Evolutionary conservation across 257 asterid species (phyloP).

Genomic region (Nicotiana knightiana): DNA sequence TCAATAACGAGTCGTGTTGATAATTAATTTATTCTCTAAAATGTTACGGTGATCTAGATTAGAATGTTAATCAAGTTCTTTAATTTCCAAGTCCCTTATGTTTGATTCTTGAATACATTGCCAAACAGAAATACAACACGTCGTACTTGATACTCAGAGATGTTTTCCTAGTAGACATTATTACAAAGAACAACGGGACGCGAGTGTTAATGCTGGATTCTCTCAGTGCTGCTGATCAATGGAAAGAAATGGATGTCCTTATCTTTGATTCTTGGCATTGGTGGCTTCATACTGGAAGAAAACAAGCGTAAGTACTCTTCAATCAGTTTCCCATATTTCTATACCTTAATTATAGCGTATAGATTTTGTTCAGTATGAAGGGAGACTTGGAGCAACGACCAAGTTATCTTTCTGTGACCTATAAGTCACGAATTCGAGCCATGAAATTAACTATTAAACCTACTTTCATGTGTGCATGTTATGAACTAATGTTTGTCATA

Average conservation of each 20-base stretch:
- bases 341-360: too few species aligned
- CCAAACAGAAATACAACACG: constrained; percentile 4
- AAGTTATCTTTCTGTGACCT: too few species aligned
- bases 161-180: constrained; percentile 21
- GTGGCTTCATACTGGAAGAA: constrained; percentile 31
- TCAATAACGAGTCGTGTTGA: neutral
- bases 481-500: neutral
- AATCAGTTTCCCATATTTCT: neutral
- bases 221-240: neutral
- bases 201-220: constrained; percentile 25
- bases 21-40: neutral
- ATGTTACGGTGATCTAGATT: neutral
- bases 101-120: neutral
- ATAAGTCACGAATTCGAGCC: too few species aligned
- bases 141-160: constrained; percentile 14
- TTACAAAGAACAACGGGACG: neutral
- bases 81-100: neutral
- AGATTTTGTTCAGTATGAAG: too few species aligned
- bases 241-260: constrained; percentile 23
- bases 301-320: constrained; percentile 22
- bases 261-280: constrained; percentile 37
- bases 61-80: neutral
- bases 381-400: too few species aligned
- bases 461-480: neutral
- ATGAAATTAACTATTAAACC: too few species aligned